Percentiles rank a stretch among this genome's conserved stretches.
phyloP scores from a whole-genome alignment of 2,329 filamentous ascomycete species.

The Atkinsonella texensis region DNA sequence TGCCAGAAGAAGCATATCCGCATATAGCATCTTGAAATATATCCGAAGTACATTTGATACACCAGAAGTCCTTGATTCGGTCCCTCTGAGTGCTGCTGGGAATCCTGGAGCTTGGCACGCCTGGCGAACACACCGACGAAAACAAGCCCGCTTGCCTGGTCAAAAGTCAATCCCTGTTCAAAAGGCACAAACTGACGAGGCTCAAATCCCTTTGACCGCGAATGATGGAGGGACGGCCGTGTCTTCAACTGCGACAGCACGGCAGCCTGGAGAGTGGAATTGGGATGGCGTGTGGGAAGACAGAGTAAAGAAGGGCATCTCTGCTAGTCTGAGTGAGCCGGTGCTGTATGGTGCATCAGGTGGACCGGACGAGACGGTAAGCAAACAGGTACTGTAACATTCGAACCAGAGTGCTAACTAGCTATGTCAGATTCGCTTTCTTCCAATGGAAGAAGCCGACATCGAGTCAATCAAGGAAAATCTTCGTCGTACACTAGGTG shows the following conservation, averaged over 20 bases:
- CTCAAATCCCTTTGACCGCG: background rate
- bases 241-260: constrained; percentile 5
- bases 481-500: constrained; percentile 38
- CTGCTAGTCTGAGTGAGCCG: constrained; percentile 64
- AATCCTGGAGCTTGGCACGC: constrained; percentile 92
- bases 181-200: background rate
- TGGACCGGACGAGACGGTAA: constrained; percentile 59
- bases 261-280: constrained; percentile 72
- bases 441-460: constrained; percentile 48
- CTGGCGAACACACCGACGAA: constrained; percentile 60
- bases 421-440: constrained; percentile 53
- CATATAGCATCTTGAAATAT: constrained; percentile 64
- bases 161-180: constrained; percentile 1
- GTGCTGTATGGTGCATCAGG: constrained; percentile 60
- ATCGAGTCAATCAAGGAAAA: constrained; percentile 47
- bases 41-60: constrained; percentile 73
- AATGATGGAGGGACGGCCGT: background rate
- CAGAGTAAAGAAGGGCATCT: constrained; percentile 67
- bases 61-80: constrained; percentile 60
- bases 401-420: constrained; percentile 8
- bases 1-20: constrained; percentile 35
- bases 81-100: constrained; percentile 72
- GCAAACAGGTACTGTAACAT: constrained; percentile 14
- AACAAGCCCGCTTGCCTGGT: constrained; percentile 16
- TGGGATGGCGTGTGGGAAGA: constrained; percentile 98